A percentile compares a stretch with the other conserved stretches of the same genome.
Evolutionary conservation across 768 basidiomycete species (phyloP).

Genomic region (Leucosporidium yakuticum): DNA sequence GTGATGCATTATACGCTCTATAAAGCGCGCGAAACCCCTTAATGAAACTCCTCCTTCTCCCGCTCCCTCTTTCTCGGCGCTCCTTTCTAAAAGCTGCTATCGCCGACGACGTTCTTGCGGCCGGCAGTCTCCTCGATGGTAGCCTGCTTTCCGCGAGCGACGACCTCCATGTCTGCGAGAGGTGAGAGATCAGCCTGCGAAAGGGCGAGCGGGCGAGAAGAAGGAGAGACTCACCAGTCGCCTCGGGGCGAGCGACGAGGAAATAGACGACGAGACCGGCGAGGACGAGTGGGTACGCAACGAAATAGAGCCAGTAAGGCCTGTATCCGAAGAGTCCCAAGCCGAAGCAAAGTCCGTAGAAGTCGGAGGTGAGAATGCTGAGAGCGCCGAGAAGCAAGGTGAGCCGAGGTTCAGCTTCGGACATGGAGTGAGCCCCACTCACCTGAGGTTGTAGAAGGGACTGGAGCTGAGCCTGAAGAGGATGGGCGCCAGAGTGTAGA

Average conservation of each 20-base stretch:
- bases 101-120: background rate
- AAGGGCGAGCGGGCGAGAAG: background rate
- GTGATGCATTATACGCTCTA: too few species aligned
- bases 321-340: conserved; percentile 30
- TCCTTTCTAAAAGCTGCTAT: background rate
- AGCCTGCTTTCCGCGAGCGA: conserved; percentile 17
- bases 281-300: conserved; percentile 33
- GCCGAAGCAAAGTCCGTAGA: conserved; percentile 28
- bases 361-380: conserved; percentile 31
- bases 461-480: conserved; percentile 24
- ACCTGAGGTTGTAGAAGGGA: conserved; percentile 37
- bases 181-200: background rate
- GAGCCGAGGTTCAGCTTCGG: background rate
- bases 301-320: conserved; percentile 37
- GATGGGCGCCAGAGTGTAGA: conserved; percentile 35
- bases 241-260: conserved; percentile 26
- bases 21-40: too few species aligned
- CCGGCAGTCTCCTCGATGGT: background rate
- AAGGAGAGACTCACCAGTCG: background rate
- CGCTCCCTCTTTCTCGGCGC: too few species aligned
- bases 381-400: background rate
- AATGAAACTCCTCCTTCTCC: too few species aligned
- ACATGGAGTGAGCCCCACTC: background rate
- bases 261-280: conserved; percentile 38
- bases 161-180: conserved; percentile 10